These are phyloP conservation scores for Fusarium subglutinans DNA, from an alignment of 2,329 filamentous ascomycete species.

Conservation along the genomic window DNA sequence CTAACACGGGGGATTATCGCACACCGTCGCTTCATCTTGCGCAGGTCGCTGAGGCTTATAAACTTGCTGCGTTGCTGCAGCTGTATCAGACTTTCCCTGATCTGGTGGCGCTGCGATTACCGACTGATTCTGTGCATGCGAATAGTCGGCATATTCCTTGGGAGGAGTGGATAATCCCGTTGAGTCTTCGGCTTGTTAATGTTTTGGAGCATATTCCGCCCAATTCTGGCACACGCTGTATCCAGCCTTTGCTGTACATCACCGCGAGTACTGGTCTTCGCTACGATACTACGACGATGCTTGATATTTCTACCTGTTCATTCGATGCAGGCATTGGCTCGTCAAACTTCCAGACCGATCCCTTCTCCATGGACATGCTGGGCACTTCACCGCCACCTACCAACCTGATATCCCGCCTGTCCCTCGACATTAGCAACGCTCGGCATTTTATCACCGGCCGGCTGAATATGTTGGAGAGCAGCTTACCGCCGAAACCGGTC, in stretches of 20 bases:
- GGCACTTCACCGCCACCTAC: conserved; percentile 10
- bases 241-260: conserved; percentile 51
- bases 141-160: conserved; percentile 43
- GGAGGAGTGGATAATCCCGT: conserved; percentile 50
- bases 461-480: conserved; percentile 51
- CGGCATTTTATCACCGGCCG: conserved; percentile 52
- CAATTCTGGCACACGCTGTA: conserved; percentile 48
- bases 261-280: conserved; percentile 49
- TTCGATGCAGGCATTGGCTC: conserved; percentile 14
- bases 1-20: conserved; percentile 46
- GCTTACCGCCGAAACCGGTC: conserved; percentile 53
- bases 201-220: conserved; percentile 49
- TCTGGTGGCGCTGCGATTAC: conserved; percentile 45
- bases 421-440: conserved; percentile 50
- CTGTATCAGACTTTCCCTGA: conserved; percentile 54
- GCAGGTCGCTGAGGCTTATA: conserved; percentile 52
- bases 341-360: not conserved
- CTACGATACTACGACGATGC: conserved; percentile 30
- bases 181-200: conserved; percentile 46
- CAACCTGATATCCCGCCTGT: conserved; percentile 39
- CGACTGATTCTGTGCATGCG: conserved; percentile 31
- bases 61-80: conserved; percentile 50
- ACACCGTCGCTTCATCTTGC: conserved; percentile 47
- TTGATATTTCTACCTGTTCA: conserved; percentile 26
- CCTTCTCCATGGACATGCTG: conserved; percentile 24